These are phyloP conservation scores for Rhizopogon vinicolor DNA, from an alignment of 768 basidiomycete species.

Conservation along the genomic window DNA sequence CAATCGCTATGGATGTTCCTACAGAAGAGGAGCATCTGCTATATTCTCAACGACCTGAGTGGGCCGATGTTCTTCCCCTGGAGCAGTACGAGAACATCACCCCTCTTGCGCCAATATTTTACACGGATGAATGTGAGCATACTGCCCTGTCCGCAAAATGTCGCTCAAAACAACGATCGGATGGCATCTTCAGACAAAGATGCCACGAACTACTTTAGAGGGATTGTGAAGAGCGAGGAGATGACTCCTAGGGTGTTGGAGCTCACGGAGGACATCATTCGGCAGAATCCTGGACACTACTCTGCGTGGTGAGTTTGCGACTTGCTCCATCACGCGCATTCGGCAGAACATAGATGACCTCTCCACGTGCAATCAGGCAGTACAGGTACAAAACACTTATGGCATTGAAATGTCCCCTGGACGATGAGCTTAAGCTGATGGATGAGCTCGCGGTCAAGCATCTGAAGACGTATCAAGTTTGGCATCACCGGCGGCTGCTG, in stretches of 20 bases:
- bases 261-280: conserved; percentile 85
- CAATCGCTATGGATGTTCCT: background rate
- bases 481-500: conserved; percentile 86
- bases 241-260: conserved; percentile 77
- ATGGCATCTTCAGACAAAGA: conserved; percentile 65
- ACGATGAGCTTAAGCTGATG: conserved; percentile 79
- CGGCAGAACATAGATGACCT: background rate
- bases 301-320: conserved; percentile 75
- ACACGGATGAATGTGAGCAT: conserved; percentile 67
- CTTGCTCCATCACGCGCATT: background rate
- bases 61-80: conserved; percentile 77
- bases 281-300: conserved; percentile 93
- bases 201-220: conserved; percentile 90
- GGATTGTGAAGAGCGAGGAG: conserved; percentile 72
- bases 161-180: conserved; percentile 5
- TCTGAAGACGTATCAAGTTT: conserved; percentile 97
- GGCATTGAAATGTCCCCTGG: conserved; percentile 58
- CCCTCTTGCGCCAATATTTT: conserved; percentile 90
- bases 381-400: conserved; percentile 89
- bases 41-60: conserved; percentile 65
- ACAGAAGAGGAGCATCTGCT: conserved; percentile 18
- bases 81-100: conserved; percentile 74
- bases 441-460: conserved; percentile 79
- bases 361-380: conserved; percentile 55
- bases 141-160: background rate